Evolutionary conservation across 2,329 filamentous ascomycete genomes (phyloP).

Genomic region (Nothophoma quercina): DNA sequence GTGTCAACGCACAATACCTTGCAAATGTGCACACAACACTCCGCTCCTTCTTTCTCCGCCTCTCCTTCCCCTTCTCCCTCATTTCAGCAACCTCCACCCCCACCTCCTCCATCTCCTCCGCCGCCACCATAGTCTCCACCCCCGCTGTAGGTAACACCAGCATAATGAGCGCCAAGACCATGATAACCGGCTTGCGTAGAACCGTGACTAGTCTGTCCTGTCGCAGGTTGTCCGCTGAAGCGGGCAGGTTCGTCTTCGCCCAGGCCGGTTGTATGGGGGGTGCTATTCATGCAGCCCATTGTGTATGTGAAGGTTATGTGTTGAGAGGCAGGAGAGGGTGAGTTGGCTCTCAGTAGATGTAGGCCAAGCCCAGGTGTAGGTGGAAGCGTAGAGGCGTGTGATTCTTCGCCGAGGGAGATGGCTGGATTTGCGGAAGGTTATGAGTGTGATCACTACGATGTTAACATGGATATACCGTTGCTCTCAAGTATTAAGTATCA

Average conservation of each 20-base stretch:
- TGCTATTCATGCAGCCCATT: constrained; percentile 15
- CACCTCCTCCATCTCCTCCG: not conserved
- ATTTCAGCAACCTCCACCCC: not conserved
- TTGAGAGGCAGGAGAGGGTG: not conserved
- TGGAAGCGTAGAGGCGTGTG: no score
- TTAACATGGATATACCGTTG: no score
- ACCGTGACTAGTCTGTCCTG: not conserved
- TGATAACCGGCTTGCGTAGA: not conserved
- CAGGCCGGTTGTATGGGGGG: not conserved
- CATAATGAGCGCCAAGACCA: not conserved
- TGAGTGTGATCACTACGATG: no score
- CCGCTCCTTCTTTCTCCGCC: no score
- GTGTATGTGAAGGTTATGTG: not conserved
- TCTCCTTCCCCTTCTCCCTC: no score
- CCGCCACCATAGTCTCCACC: not conserved
- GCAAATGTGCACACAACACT: no score
- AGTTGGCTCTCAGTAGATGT: no score
- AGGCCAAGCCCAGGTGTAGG: no score
- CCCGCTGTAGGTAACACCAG: not conserved
- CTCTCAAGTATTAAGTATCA: no score
- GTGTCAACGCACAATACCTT: no score
- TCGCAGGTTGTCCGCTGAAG: constrained; percentile 4
- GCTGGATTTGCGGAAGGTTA: no score
- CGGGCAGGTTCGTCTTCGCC: constrained; percentile 6
- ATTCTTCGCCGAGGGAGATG: no score